phyloP scores from a whole-genome alignment of 2,329 filamentous ascomycete species.

The Pseudocercospora macadamiae region DNA sequence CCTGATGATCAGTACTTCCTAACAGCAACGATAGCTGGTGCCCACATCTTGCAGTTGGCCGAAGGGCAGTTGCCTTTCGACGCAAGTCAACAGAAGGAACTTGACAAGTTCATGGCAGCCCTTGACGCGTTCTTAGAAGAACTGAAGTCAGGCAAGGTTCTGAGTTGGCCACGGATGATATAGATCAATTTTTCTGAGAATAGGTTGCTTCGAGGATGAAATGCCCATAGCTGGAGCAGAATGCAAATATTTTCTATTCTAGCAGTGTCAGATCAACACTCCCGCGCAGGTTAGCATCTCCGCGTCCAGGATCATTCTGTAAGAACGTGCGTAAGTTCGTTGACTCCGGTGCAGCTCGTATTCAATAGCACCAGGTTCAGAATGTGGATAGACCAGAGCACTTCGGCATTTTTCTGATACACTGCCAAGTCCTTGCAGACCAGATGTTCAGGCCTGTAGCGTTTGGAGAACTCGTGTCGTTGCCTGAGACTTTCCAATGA shows the following conservation, averaged over 20 bases:
- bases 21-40: slow-evolving; percentile 47
- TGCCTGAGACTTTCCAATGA: not conserved
- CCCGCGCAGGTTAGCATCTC: no score
- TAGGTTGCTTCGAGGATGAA: no score
- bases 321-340: not conserved
- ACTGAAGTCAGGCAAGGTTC: not conserved
- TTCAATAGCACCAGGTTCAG: not conserved
- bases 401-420: not conserved
- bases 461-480: not conserved
- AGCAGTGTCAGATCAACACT: no score
- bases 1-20: slow-evolving; percentile 43
- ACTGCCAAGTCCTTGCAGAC: not conserved
- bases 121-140: not conserved
- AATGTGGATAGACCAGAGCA: not conserved
- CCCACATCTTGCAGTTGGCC: slow-evolving; percentile 54
- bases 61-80: slow-evolving; percentile 56
- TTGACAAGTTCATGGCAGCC: not conserved
- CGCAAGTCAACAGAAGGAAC: slow-evolving; percentile 45
- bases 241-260: no score
- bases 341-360: not conserved
- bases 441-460: no score
- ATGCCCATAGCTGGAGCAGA: no score
- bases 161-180: not conserved
- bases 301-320: not conserved
- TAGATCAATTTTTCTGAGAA: no score